Base-by-base conservation (phyloP, 768 basidiomycete species). In the Pleurotus pulmonarius region DNA sequence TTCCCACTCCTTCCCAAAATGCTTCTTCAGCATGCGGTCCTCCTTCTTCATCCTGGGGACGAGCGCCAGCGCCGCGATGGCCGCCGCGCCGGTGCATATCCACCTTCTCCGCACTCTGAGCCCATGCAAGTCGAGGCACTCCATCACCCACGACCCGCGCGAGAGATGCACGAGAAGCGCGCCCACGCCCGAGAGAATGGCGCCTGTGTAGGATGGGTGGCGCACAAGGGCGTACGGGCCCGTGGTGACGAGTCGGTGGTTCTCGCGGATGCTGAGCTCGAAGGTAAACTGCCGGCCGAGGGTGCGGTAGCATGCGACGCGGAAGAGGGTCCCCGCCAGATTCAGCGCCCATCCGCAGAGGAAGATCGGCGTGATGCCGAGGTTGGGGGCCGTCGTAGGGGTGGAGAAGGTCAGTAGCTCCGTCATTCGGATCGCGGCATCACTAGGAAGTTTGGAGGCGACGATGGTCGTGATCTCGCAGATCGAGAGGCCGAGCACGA, bases 1-100 rank as follows among this genome's bases (percentile, higher is more conserved):
- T 7, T 65, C 63, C 72, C 73, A 74, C 20, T 67, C 70, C 25
- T 63, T 57, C 13, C 71, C 71, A 53, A 73, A 74, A 38, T 64
- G 52, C 7, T 54, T 45, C 29, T 57, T 58, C 55, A 73, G 25
- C 34, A 67, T 60, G 37, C 60, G 49, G 46, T 74, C 72, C 55
- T 74, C 73, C 47, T 64, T 63, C 26, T 45, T 29, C 46, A 66
- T 65, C 39, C 71, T 52, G 13, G n/a, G 22, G 9, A 25, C 13
- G n/a, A 52, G 29, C 0, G 38, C 20, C 4, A 52, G 38, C 5
- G 38, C 51, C 20, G 20, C 29, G 12, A 39, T 13, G 11, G 38
- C 22, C 20, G 41, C 15, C 1, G 41, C 12, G 20, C 16, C 37
- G 13, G 15, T 13, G 37, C 51, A 52, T 12, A 40, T 15, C 39